These are phyloP conservation scores for Amylocarpus encephaloides DNA, from an alignment of 2,329 filamentous ascomycete species.

Conservation along the genomic window DNA sequence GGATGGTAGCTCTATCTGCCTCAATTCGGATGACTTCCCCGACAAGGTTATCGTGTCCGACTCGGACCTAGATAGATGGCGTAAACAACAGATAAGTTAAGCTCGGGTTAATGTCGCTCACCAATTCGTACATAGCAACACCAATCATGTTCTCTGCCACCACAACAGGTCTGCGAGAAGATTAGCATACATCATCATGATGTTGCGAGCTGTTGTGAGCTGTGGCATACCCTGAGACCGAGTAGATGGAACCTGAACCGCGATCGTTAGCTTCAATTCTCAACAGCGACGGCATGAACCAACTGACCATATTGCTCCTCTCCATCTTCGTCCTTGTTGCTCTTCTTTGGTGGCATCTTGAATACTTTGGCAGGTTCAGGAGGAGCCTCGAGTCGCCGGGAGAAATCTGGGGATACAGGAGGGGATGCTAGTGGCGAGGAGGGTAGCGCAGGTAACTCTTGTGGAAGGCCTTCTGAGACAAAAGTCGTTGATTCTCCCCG, in stretches of 20 bases:
- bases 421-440: constrained; percentile 25
- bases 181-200: constrained; percentile 6
- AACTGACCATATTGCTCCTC: constrained; percentile 51
- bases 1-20: constrained; percentile 90
- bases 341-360: constrained; percentile 35
- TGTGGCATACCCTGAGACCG: constrained; percentile 54
- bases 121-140: constrained; percentile 99
- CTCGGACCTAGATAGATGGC: constrained; percentile 59
- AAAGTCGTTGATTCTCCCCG: constrained; percentile 17
- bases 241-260: constrained; percentile 56
- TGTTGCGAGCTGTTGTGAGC: neutral
- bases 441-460: constrained; percentile 39
- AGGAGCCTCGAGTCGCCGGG: constrained; percentile 7
- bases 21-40: constrained; percentile 99
- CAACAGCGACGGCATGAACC: constrained; percentile 9
- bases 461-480: constrained; percentile 35
- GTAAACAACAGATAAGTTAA: constrained; percentile 39
- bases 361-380: constrained; percentile 21
- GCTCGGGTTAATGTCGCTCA: constrained; percentile 11
- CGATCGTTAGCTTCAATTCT: constrained; percentile 19
- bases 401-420: constrained; percentile 23
- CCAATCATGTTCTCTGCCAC: constrained; percentile 98
- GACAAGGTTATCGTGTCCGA: constrained; percentile 85
- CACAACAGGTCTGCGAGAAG: constrained; percentile 69
- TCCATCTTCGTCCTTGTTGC: constrained; percentile 36